Evolutionary conservation across 2,329 filamentous ascomycete genomes (phyloP), one percentile per base, ranked within the genome.

Genomic region (Huntiella bhutanensis): DNA sequence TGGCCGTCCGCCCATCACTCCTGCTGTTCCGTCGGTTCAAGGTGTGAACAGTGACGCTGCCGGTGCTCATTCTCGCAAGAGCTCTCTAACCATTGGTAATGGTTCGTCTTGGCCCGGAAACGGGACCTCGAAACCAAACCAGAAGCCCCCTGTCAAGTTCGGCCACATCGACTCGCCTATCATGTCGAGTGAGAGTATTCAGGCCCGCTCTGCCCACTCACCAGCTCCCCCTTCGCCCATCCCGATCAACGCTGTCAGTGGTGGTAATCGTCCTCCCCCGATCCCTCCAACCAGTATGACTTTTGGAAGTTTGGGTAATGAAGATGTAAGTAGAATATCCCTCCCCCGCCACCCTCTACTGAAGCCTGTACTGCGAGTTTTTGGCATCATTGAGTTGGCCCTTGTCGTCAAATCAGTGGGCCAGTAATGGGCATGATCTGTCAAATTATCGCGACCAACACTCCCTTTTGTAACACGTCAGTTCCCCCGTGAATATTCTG

Each of bases 201-300:
- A 79, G 55, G 61, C 66, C 47, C 60, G 64, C 52, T 62, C 62
- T 53, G 65, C 73, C 53, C 56, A 71, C 63, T 93, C 87, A 40
- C 91, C 91, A 4, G 78, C 82, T 42, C 95, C 88, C 40, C 91
- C 91, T 3, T 88, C 84, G 37, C 91, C 91, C 4, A 96, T 96
- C 55, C 88, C 91, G 32, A 83, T 88, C 62, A 84, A 86, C 44
- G 75, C 80, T 46, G 78, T 80, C 33, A 43, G 41, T 35, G 82
- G 79, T 57, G 91, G 86, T 57, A 85, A 86, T 55, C 84, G 85
- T 56, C 87, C 87, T 54, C 85, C 86, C 39, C 80, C 84, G 33
- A 74, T 85, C 53, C 71, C 79, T 54, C 77, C 77, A 53, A 76
- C 80, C 54, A 73, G 73, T 57, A 77, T 80, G 61, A 74, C 83